Conservation (phyloP, 2,329 filamentous ascomycete genomes). For the Dothistroma septosporum region DNA sequence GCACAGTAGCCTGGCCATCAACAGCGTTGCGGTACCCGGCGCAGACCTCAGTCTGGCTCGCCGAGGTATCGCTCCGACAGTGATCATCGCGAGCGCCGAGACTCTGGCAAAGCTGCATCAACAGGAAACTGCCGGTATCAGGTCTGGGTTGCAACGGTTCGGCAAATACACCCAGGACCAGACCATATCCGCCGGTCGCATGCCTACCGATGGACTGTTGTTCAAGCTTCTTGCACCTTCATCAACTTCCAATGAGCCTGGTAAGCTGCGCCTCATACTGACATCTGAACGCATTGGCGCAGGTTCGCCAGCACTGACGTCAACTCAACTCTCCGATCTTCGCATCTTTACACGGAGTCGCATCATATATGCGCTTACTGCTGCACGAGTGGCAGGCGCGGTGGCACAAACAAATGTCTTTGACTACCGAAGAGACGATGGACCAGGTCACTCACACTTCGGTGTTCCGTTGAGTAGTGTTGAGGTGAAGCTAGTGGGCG, state of each 20-base stretch:
- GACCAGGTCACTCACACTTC: conserved; percentile 60
- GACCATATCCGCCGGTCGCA: conserved; percentile 66
- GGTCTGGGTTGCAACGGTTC: conserved; percentile 60
- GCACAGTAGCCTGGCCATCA: conserved; percentile 81
- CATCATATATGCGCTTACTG: conserved; percentile 79
- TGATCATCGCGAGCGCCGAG: conserved; percentile 72
- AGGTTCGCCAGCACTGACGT: conserved; percentile 60
- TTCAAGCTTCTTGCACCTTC: conserved; percentile 57
- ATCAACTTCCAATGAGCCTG: conserved; percentile 57
- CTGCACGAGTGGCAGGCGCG: conserved; percentile 78
- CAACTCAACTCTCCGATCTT: conserved; percentile 70
- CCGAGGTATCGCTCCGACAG: conserved; percentile 70
- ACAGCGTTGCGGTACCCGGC: conserved; percentile 73
- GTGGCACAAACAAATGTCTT: conserved; percentile 83
- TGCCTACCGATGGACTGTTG: conserved; percentile 64
- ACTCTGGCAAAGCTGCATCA: conserved; percentile 68
- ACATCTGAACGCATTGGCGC: conserved; percentile 68
- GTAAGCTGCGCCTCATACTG: conserved; percentile 76
- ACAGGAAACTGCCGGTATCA: conserved; percentile 49
- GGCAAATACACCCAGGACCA: conserved; percentile 70
- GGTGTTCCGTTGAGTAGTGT: conserved; percentile 75
- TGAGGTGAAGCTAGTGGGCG: conserved; percentile 57
- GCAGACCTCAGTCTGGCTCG: conserved; percentile 70
- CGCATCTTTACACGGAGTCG: conserved; percentile 75
- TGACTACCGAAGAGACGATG: conserved; percentile 66